phyloP scores from a whole-genome alignment of 352 stramenopile genomes.

The Aphanomyces invadans region DNA sequence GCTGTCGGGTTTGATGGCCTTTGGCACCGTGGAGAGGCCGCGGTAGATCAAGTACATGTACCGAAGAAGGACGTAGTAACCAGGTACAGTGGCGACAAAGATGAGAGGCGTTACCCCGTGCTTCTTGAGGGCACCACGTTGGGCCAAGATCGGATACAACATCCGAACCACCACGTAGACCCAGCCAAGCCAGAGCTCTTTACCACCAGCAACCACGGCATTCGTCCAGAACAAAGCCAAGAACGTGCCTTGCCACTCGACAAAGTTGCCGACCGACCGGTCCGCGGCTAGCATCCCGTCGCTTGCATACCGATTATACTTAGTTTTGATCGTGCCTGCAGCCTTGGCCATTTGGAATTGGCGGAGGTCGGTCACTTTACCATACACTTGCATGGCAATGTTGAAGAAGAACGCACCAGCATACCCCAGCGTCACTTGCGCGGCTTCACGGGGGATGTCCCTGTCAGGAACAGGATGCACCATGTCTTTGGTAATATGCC shows the following conservation, averaged over 20 bases:
- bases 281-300: constrained; percentile 13
- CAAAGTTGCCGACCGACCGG: constrained; percentile 23
- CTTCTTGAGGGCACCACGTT: constrained; percentile 6
- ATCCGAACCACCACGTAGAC: constrained; percentile 17
- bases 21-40: neutral
- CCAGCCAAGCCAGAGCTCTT: constrained; percentile 17
- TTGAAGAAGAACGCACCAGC: constrained; percentile 22
- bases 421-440: constrained; percentile 17
- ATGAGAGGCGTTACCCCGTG: constrained; percentile 9
- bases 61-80: constrained; percentile 19
- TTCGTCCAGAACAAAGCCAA: constrained; percentile 22
- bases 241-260: constrained; percentile 23
- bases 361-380: neutral
- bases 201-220: constrained; percentile 15
- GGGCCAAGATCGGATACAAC: constrained; percentile 18
- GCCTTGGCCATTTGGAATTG: constrained; percentile 7
- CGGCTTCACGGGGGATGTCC: neutral
- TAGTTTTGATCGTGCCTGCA: neutral
- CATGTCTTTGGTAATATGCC: neutral
- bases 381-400: constrained; percentile 21
- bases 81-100: constrained; percentile 11
- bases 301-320: constrained; percentile 17
- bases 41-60: constrained; percentile 24
- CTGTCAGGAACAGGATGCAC: neutral
- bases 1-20: neutral